Conservation (phyloP, 345 rosid genomes). For the Pistacia atlantica region DNA sequence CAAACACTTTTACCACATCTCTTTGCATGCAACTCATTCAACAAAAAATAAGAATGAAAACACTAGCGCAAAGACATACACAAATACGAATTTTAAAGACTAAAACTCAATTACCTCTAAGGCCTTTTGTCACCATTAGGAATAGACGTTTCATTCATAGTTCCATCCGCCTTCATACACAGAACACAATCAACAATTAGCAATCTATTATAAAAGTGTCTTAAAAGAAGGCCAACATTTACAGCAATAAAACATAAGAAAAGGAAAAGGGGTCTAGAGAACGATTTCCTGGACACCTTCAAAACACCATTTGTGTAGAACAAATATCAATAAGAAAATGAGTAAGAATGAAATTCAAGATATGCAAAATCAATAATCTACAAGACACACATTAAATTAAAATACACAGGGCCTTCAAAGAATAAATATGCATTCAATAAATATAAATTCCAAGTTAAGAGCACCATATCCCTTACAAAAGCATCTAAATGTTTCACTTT, state of each 20-base stretch:
- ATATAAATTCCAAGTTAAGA: neutral
- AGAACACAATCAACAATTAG: conserved; percentile 14
- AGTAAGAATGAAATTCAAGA: neutral
- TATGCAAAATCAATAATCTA: neutral
- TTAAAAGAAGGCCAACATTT: conserved; percentile 1
- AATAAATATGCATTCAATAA: neutral
- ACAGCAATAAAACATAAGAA: neutral
- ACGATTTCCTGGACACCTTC: neutral
- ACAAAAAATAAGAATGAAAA: neutral
- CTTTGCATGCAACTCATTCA: neutral
- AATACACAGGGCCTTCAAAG: neutral
- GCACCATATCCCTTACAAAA: neutral
- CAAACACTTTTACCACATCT: neutral
- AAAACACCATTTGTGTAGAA: neutral
- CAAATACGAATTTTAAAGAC: neutral
- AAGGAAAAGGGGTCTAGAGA: neutral
- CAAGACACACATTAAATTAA: neutral
- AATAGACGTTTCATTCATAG: conserved; percentile 64
- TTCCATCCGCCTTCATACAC: conserved; percentile 69
- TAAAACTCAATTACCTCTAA: conserved; percentile 48
- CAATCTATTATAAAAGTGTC: conserved; percentile 1
- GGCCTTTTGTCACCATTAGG: conserved; percentile 62
- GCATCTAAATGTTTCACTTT: neutral
- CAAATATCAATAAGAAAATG: neutral
- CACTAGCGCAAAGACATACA: neutral